Conservation (phyloP, 1,284 basidiomycete genomes). For the Trametes hirsuta region DNA sequence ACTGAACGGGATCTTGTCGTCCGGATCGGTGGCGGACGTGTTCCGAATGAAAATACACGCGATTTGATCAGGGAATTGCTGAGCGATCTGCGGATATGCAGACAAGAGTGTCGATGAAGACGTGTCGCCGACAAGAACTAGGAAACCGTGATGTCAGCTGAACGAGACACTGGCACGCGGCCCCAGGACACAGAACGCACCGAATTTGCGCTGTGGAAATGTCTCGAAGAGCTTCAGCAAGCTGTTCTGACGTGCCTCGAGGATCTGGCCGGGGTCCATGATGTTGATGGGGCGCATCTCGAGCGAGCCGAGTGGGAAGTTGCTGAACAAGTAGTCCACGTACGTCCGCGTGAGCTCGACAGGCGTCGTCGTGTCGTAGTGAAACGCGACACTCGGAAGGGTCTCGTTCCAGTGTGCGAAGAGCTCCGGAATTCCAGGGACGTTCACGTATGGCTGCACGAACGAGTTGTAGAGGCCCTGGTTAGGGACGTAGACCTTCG, state of each 20-base stretch:
- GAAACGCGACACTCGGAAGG: slow-evolving; percentile 34
- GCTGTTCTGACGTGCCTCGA: slow-evolving; percentile 34
- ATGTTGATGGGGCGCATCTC: slow-evolving; percentile 39
- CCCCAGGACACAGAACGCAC: slow-evolving; percentile 8
- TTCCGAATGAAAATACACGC: slow-evolving; percentile 38
- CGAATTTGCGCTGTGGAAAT: slow-evolving; percentile 36
- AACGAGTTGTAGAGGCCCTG: slow-evolving; percentile 38
- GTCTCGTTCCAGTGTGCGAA: slow-evolving; percentile 33
- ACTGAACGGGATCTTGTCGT: slow-evolving; percentile 37
- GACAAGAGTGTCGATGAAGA: slow-evolving; percentile 36
- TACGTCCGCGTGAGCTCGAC: slow-evolving; percentile 37
- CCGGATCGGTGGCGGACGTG: slow-evolving; percentile 36
- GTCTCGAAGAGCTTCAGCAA: slow-evolving; percentile 36
- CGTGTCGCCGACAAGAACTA: slow-evolving; percentile 36
- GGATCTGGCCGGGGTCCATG: slow-evolving; percentile 32
- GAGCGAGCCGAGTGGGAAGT: slow-evolving; percentile 36
- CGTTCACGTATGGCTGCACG: slow-evolving; percentile 35
- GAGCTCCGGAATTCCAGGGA: slow-evolving; percentile 34
- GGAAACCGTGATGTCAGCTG: neutral
- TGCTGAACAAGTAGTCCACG: slow-evolving; percentile 35
- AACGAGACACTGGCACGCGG: too few relatives aligned
- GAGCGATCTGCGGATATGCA: slow-evolving; percentile 35
- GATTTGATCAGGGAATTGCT: slow-evolving; percentile 34
- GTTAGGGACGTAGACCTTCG: slow-evolving; percentile 37
- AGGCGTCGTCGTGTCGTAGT: slow-evolving; percentile 40